Evolutionary conservation across 495 filamentous ascomycete genomes (phyloP), one percentile per base, ranked within the genome.

Genomic region (Podospora tetraspora): DNA sequence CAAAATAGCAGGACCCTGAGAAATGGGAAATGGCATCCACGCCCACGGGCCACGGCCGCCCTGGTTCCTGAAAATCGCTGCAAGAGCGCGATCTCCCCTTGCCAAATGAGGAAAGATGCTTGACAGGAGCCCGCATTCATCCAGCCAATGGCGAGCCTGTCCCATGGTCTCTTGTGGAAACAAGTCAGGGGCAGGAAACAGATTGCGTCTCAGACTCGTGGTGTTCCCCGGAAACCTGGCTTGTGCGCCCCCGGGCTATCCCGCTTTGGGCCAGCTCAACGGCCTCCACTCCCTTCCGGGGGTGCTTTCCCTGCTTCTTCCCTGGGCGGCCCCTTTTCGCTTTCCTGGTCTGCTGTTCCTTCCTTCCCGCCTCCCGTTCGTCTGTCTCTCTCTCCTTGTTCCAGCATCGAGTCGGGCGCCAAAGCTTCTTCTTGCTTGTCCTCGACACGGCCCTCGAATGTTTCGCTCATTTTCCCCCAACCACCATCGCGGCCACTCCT

Each of bases 281-380:
- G 22, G 29, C 60, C 19, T 43, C n/a, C 57, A 27, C 24, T n/a
- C 24, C 3, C 12, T 7, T 29, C 12, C 4, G 19, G 19, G n/a
- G 52, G 63, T 3, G 32, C 32, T 12, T 37, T 23, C 9, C 21
- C n/a, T 11, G 56, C n/a, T n/a, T n/a, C n/a, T 37, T 23, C 9
- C 21, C 27, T n/a, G 56, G 34, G 24, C 63, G 57, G 56, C 70
- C 70, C 70, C 59, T 65, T 69, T 69, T 61, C 21, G n/a, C 52
- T 58, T 43, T 43, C 24, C 22, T 57, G 43, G 43, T 27, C 59
- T 8, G 34, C 56, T 59, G 52, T 23, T 60, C 27, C 29, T 52
- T 25, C 56, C 30, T 24, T 24, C 56, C 24, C 32, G 23, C 52
- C 58, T 58, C 63, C 56, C 21, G 56, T 30, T 57, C 27, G 27